Base-by-base conservation (phyloP, 1,284 basidiomycete genomes). In the Ustilago esculenta region DNA sequence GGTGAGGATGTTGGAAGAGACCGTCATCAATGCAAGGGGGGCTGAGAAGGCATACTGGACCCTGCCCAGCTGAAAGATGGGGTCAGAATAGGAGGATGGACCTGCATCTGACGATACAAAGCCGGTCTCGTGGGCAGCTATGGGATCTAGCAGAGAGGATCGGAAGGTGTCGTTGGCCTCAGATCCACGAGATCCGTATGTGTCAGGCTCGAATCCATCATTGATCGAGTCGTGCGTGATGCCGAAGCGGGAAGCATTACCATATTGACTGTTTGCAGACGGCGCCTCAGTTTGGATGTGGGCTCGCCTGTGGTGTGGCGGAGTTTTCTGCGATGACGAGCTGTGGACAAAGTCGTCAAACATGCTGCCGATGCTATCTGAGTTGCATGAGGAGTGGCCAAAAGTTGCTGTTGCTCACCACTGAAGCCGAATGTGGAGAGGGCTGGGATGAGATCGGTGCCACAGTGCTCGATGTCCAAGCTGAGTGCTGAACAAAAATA, bases 31-130 rank as follows among this genome's bases (percentile, higher is more conserved):
- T 0, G 73, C 72, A 3, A 81, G 44, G 7, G 80, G 77, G 0
- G 76, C 77, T n/a, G 73, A 64, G 21, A 81, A 77, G 21, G 75
- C 77, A 40, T 81, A 81, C 56, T 81, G 80, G 3, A 81, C 79
- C 2, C 77, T 47, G 15, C 77, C 80, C 3, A 81, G 65, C 44
- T 79, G 72, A 34, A 81, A 81, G 55, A 81, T 72, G 27, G 79
- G 78, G 12, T 66, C 47, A 0, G 56, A 25, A 14, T 64, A 30
- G 0, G 57, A 48, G 5, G 50, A 58, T 6, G 64, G 51, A 7
- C 67, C 63, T 1, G 71, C 51, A 45, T 76, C 70, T 4, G 56
- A 61, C 9, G 76, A 78, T 24, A 78, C 33, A 48, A 77, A 79
- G 21, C 77, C 77, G 5, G 77, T 79, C 56, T 79, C 77, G 53